Conservation (phyloP, 306 rosid genomes). For the Castanea crenata region DNA sequence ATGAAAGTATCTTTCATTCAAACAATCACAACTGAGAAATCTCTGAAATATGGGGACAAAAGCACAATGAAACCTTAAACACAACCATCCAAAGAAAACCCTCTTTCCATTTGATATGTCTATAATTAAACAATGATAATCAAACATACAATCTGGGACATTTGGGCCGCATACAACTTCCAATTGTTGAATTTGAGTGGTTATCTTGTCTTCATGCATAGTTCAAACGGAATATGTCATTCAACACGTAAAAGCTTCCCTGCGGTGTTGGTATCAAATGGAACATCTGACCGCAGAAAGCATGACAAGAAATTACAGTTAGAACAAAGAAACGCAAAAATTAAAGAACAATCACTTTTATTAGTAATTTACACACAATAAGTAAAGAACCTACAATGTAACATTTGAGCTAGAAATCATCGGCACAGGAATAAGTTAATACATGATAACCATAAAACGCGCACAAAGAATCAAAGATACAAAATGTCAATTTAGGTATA, state of each 20-base stretch:
- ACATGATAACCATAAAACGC: no score
- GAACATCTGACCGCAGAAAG: constrained; percentile 74
- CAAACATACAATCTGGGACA: constrained; percentile 19
- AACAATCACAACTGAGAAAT: constrained; percentile 45
- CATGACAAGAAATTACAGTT: constrained; percentile 2
- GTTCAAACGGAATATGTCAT: constrained; percentile 93
- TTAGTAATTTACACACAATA: not conserved
- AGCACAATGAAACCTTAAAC: constrained; percentile 32
- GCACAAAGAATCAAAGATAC: not conserved
- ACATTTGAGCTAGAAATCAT: not conserved
- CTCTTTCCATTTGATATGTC: constrained; percentile 36
- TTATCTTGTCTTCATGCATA: constrained; percentile 62
- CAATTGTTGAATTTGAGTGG: not conserved
- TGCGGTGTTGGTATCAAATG: constrained; percentile 93
- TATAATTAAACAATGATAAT: constrained; percentile 29
- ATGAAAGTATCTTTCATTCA: constrained; percentile 15
- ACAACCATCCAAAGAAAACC: constrained; percentile 35
- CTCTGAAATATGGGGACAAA: constrained; percentile 18
- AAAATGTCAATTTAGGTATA: not conserved
- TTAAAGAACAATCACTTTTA: not conserved
- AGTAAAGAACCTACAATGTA: no score
- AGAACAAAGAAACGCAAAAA: not conserved
- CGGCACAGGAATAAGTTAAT: not conserved
- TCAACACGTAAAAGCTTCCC: constrained; percentile 84
- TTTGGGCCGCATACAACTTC: constrained; percentile 19